A percentile compares a stretch with the other conserved stretches of the same genome.
Evolutionary conservation across 208 protist genomes (phyloP).

Genomic region (Polymyxa betae): DNA sequence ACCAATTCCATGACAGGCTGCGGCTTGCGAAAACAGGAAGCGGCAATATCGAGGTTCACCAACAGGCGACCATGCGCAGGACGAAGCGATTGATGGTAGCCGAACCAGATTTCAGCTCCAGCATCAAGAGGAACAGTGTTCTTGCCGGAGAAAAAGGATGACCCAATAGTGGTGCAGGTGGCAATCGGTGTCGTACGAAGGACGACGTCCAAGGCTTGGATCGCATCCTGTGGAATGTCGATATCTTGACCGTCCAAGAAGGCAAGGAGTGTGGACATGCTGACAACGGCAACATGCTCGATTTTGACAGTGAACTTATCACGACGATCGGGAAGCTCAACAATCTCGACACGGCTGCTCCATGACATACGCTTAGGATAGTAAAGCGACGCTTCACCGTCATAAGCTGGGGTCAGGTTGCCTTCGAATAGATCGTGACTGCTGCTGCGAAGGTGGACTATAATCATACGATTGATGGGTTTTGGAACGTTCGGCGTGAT

Average conservation of each 20-base stretch:
- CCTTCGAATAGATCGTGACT: background rate
- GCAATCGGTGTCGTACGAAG: conserved; percentile 5
- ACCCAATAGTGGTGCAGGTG: background rate
- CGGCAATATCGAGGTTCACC: background rate
- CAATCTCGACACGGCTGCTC: background rate
- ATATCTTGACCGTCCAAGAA: background rate
- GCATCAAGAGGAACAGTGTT: background rate
- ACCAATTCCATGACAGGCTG: background rate
- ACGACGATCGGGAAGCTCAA: background rate
- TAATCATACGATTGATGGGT: background rate
- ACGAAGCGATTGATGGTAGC: conserved; percentile 8
- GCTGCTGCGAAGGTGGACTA: background rate
- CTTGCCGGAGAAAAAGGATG: background rate
- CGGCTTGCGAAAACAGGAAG: background rate
- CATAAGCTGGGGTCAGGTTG: background rate
- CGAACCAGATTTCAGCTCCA: background rate
- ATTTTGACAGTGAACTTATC: background rate
- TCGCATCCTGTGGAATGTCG: background rate
- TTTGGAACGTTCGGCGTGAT: background rate
- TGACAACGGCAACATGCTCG: conserved; percentile 5
- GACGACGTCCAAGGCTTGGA: background rate
- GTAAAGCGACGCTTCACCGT: background rate
- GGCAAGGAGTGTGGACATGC: background rate
- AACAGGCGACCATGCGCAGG: background rate
- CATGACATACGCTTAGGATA: background rate